A percentile compares a stretch with the other conserved stretches of the same genome.
phyloP scores from a whole-genome alignment of 1,284 basidiomycete species.

The Malassezia sp. region DNA sequence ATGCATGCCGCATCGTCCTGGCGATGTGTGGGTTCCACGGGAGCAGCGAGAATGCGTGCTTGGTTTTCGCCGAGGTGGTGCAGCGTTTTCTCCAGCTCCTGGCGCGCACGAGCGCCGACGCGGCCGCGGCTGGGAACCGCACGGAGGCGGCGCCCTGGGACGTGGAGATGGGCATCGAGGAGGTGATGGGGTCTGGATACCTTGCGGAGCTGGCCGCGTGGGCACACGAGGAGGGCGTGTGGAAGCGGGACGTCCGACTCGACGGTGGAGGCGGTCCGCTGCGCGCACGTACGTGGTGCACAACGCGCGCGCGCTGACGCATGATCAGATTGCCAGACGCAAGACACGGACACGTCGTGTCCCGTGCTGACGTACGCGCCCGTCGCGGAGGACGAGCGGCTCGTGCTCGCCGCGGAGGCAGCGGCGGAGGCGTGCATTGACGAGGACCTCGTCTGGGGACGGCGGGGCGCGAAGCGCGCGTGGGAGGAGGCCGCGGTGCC shows the following conservation, averaged over 20 bases:
- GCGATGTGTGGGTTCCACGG: slow-evolving; percentile 26
- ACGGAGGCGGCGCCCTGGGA: slow-evolving; percentile 20
- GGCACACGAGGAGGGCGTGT: slow-evolving; percentile 26
- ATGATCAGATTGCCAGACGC: too few species aligned
- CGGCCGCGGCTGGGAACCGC: slow-evolving; percentile 23
- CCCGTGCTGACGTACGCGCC: too few species aligned
- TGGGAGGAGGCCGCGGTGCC: neutral
- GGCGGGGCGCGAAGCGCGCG: neutral
- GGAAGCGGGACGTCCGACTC: slow-evolving; percentile 2
- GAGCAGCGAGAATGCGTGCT: slow-evolving; percentile 21
- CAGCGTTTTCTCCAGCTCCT: slow-evolving; percentile 28
- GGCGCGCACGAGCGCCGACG: slow-evolving; percentile 15
- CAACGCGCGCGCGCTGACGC: too few species aligned
- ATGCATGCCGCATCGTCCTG: slow-evolving; percentile 17
- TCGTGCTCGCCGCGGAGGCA: too few species aligned
- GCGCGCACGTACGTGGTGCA: too few species aligned
- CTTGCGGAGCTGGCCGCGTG: slow-evolving; percentile 26
- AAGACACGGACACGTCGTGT: too few species aligned
- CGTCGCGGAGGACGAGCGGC: too few species aligned
- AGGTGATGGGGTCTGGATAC: slow-evolving; percentile 21
- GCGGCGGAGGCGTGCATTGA: slow-evolving; percentile 1
- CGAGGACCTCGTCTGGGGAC: slow-evolving; percentile 2
- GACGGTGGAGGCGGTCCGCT: neutral
- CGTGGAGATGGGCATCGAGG: slow-evolving; percentile 22
- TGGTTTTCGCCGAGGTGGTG: slow-evolving; percentile 27